Base-by-base conservation (phyloP, 1,284 basidiomycete genomes). In the Mrakiaceae sp. region DNA sequence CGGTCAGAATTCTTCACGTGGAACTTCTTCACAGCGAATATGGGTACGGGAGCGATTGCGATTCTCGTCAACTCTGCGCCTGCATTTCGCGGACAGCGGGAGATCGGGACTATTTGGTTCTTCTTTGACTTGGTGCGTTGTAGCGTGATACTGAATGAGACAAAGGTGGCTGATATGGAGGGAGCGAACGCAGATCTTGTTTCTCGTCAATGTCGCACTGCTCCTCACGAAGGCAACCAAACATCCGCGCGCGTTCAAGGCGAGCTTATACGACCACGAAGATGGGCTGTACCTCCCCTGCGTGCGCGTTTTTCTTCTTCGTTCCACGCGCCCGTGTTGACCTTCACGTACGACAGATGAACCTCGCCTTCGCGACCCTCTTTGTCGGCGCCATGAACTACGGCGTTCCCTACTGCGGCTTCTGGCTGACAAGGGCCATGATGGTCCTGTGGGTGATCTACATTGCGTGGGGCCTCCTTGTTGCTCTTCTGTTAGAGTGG, bases 301-400 rank as follows among this genome's bases (percentile, higher is more conserved):
- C 40, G 14, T 56, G 27, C 27, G 27, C 27, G 27, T 27, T 27
- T 27, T 27, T 27, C 27, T 27, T 27, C 27, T 27, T 27, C 27
- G 27, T 27, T 27, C 27, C 27, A 27, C 27, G 27, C 27, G 27
- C 27, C 27, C 27, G 27, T 27, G 2, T 27, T 27, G 27, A 27
- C 27, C 27, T 27, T 27, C 27, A 27, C 27, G 27, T 27, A 27
- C 27, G 27, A 27, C 27, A 27, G 27, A 27, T 27, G 16, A 42
- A 43, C 10, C 54, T 71, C 43, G 67, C 62, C 12, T 63, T 67
- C 43, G 68, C 70, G 40, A 70, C 70, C 4, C 54, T 71, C 51
- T 49, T 70, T n/a, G 66, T 68, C 47, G 65, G 66, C 39, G 68
- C 65, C n/a, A 66, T 70, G 47, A 44, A 66, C 10, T 67, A 67